These are phyloP conservation scores for Loxodes magnus DNA, from an alignment of 73 alveolate species.

Conservation along the genomic window DNA sequence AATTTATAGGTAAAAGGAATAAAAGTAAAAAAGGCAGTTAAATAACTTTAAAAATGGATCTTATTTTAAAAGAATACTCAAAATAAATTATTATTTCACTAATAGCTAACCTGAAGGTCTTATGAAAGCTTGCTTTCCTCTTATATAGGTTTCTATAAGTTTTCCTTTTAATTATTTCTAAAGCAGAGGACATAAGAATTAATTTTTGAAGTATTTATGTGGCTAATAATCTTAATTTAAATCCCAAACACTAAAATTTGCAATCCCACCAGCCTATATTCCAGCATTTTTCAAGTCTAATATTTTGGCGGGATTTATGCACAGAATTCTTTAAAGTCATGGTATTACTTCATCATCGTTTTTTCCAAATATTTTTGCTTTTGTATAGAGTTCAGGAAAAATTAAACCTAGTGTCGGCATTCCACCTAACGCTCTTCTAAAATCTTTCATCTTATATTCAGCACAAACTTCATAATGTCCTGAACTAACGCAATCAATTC, in stretches of 20 bases:
- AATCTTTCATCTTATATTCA: neutral
- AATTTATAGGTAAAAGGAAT: too few species aligned
- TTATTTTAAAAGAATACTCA: too few species aligned
- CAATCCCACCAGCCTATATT: neutral
- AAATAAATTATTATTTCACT: too few species aligned
- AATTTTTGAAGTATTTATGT: too few species aligned
- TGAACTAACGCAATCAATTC: neutral
- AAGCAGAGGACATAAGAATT: too few species aligned
- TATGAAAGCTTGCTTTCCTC: too few species aligned
- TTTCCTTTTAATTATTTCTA: too few species aligned
- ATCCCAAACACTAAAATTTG: conserved; percentile 12
- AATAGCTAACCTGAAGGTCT: too few species aligned
- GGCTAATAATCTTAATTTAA: too few species aligned
- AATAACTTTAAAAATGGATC: too few species aligned
- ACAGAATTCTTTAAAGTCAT: neutral
- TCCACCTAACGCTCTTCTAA: conserved; percentile 11
- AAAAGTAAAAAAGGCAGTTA: too few species aligned
- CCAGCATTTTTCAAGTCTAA: conserved; percentile 8
- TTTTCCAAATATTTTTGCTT: neutral
- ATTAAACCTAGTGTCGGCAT: neutral
- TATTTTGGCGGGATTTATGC: conserved; percentile 3
- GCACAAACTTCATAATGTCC: conserved; percentile 8
- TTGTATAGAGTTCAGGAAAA: conserved; percentile 1
- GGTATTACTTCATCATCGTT: neutral
- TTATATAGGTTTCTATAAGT: too few species aligned